Conservation (phyloP, 2,329 filamentous ascomycete genomes). For the Monascus ruber region DNA sequence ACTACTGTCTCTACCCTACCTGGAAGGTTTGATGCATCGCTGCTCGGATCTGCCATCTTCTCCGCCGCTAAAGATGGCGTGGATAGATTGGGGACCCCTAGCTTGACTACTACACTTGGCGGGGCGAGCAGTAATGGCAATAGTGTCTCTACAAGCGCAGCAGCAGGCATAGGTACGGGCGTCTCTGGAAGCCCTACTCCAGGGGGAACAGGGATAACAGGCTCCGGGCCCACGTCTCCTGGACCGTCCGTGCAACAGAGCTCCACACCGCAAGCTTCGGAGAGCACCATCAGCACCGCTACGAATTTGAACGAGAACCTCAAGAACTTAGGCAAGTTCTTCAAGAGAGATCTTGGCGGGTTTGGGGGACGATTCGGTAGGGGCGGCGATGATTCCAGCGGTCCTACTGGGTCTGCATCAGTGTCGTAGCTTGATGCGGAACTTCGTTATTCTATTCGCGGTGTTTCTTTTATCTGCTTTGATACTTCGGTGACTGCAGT, state of each 20-base stretch:
- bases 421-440: too few species aligned
- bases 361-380: constrained; percentile 60
- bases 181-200: constrained; percentile 14
- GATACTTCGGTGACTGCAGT: too few species aligned
- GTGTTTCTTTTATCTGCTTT: too few species aligned
- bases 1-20: constrained; percentile 37
- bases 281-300: constrained; percentile 33
- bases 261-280: constrained; percentile 11
- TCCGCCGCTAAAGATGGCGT: constrained; percentile 78
- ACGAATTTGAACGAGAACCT: constrained; percentile 83
- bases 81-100: constrained; percentile 56
- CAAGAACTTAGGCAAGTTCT: constrained; percentile 94
- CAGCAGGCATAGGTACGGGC: neutral
- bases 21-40: constrained; percentile 65
- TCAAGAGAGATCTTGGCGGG: constrained; percentile 72
- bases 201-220: constrained; percentile 14
- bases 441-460: too few species aligned
- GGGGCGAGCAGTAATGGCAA: constrained; percentile 8
- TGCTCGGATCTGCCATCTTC: constrained; percentile 76
- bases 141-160: neutral
- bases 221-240: constrained; percentile 15
- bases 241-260: constrained; percentile 12
- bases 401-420: too few species aligned
- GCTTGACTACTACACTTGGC: constrained; percentile 6
- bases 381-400: constrained; percentile 16